Percentiles rank a stretch among this genome's conserved stretches.
These are phyloP conservation scores for Hymenoscyphus albidus DNA, from an alignment of 2,329 filamentous ascomycete genomes.

Conservation along the genomic window DNA sequence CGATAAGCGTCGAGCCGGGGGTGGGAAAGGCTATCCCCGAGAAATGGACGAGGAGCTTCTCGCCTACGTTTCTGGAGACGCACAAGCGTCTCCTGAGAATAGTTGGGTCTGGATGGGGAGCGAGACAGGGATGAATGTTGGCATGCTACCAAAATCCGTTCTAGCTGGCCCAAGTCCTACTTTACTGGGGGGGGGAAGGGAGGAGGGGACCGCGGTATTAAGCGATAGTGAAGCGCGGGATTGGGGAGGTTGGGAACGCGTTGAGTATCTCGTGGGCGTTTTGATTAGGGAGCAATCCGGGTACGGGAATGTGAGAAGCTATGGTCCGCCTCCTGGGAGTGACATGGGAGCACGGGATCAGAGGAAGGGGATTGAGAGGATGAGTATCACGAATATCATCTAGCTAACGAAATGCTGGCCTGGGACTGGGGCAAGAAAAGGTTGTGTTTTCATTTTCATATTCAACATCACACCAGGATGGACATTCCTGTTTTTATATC, in stretches of 20 bases:
- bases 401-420: conserved; percentile 6
- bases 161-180: conserved; percentile 20
- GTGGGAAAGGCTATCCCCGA: conserved; percentile 18
- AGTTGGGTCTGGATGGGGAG: conserved; percentile 79
- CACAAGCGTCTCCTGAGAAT: conserved; percentile 73
- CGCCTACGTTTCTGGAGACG: conserved; percentile 79
- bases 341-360: conserved; percentile 11
- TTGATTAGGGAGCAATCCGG: conserved; percentile 39
- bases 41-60: conserved; percentile 76
- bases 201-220: conserved; percentile 43
- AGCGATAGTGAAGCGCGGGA: conserved; percentile 56
- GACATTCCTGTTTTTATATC: background rate
- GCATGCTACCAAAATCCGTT: conserved; percentile 5
- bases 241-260: conserved; percentile 77
- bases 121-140: conserved; percentile 44
- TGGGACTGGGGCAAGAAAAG: background rate
- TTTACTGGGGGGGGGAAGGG: conserved; percentile 23
- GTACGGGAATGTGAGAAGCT: conserved; percentile 11
- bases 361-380: conserved; percentile 28
- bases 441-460: background rate
- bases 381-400: conserved; percentile 33
- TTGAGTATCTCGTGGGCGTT: conserved; percentile 60
- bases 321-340: background rate
- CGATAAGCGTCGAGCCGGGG: conserved; percentile 46
- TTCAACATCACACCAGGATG: too few species aligned